Evolutionary conservation across 2,329 filamentous ascomycete species (phyloP).

Genomic region (Lecanicillium sp.): DNA sequence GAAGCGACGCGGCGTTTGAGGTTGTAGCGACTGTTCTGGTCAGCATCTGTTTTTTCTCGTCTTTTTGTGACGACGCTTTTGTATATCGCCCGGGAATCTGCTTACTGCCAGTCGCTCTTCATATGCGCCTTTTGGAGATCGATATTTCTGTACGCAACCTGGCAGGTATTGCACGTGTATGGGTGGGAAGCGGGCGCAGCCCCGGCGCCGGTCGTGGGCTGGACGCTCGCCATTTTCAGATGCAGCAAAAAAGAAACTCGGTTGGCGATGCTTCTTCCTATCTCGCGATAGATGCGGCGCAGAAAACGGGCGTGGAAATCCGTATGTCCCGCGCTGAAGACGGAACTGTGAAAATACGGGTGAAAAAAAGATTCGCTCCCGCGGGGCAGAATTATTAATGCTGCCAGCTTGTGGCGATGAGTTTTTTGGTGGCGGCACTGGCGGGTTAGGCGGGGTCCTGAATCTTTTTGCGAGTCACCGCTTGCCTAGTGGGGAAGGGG

Average conservation of each 20-base stretch:
- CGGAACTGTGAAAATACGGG: too few species aligned
- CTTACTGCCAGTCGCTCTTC: conserved; percentile 98
- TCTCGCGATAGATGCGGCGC: background rate
- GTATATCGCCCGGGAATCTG: too few species aligned
- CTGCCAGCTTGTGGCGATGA: conserved; percentile 17
- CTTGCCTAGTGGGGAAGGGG: conserved; percentile 7
- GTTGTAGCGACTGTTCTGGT: conserved; percentile 70
- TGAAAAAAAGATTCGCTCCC: background rate
- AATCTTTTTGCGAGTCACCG: conserved; percentile 4
- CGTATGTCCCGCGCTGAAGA: background rate
- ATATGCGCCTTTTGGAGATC: conserved; percentile 93
- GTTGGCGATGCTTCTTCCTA: background rate
- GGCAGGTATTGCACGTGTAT: conserved; percentile 97
- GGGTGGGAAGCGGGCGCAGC: conserved; percentile 57
- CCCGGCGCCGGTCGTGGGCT: conserved; percentile 26
- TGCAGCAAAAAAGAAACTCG: background rate
- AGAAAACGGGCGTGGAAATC: background rate
- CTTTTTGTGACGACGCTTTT: background rate
- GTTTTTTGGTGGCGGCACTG: conserved; percentile 24
- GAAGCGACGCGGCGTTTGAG: conserved; percentile 90
- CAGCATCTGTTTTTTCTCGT: conserved; percentile 5
- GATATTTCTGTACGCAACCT: conserved; percentile 90
- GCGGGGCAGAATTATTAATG: conserved; percentile 20
- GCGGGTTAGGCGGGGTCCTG: too few species aligned
- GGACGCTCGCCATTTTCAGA: conserved; percentile 40